phyloP scores from a whole-genome alignment of 164 flowering plant species.

The Aristolochia californica region DNA sequence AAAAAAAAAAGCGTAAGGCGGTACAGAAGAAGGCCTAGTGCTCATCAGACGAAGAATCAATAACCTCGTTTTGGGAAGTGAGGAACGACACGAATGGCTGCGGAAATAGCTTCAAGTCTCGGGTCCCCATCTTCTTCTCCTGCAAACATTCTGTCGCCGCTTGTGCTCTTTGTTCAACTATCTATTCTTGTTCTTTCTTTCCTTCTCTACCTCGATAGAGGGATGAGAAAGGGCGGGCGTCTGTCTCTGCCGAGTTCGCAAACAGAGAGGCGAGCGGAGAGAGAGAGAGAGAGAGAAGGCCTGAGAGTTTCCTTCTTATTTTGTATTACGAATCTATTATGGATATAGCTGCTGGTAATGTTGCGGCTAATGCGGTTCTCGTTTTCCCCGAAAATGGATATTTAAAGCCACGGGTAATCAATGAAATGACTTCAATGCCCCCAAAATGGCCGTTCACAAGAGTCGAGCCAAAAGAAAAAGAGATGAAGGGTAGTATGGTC shows the following conservation, averaged over 20 bases:
- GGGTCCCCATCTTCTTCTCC: slow-evolving; percentile 68
- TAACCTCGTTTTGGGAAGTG: slow-evolving; percentile 77
- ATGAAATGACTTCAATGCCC: too few species aligned
- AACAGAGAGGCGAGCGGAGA: background rate
- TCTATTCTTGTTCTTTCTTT: background rate
- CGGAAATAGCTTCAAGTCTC: slow-evolving; percentile 49
- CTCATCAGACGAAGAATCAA: too few species aligned
- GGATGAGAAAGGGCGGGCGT: background rate
- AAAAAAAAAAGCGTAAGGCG: background rate
- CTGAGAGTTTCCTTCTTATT: too few species aligned
- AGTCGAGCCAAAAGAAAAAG: too few species aligned
- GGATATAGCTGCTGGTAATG: too few species aligned
- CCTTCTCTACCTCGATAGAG: background rate
- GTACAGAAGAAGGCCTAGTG: background rate
- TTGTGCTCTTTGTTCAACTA: background rate
- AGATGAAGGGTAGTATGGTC: too few species aligned
- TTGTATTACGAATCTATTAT: too few species aligned
- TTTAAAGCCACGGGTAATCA: too few species aligned
- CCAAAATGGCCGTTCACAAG: too few species aligned
- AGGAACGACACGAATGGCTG: slow-evolving; percentile 65
- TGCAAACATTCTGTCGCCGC: slow-evolving; percentile 35
- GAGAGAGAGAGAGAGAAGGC: background rate
- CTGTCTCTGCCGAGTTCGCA: background rate
- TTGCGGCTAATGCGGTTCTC: too few species aligned
- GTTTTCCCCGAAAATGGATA: too few species aligned